Evolutionary conservation across 164 flowering plant genomes (phyloP), one percentile per base, ranked within the genome.

Genomic region (Macadamia tetraphylla): DNA sequence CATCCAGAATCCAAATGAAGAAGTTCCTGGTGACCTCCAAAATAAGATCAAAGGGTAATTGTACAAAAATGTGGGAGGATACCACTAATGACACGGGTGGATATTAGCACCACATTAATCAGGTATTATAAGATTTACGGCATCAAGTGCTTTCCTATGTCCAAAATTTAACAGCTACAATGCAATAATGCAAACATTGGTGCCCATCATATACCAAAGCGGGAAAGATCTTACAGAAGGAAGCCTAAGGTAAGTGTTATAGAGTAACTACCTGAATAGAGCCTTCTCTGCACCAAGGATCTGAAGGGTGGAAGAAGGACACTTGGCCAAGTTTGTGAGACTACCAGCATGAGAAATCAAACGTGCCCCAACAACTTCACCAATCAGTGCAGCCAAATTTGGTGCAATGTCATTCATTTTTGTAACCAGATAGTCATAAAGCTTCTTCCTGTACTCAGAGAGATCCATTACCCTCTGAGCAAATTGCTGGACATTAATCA

Each of bases 241-340:
- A 35, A 35, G 40, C 40, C 40, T 2, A 53, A 53, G 2, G 17
- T 13, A 14, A 53, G 57, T 35, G 17, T 17, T 23, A 53, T 17
- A 12, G 51, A 53, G 15, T 53, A 53, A 71, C 10, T 11, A 95
- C 99, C 99, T 90, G 83, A 95, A 95, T 57, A 95, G 93, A n/a
- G 99, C 99, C 79, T 95, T 95, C 78, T 95, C 99, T 12, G 99
- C 99, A 74, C 99, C 99, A 73, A 95, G 97, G 62, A 92, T 95
- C 79, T 95, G 99, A 70, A 95, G 98, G n/a, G 98, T 95, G 15
- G 99, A 95, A 68, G 99, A 83, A 46, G 98, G 99, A 81, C 97
- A 92, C 81, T 95, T 95, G 10, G 99, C 99, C 73, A 95, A 77
- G 78, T 95, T 95, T 55, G 99, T 88, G 7, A 95, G 96, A 79